Base-by-base conservation (phyloP, 2,329 filamentous ascomycete species). In the Paraphaeosphaeria minitans region DNA sequence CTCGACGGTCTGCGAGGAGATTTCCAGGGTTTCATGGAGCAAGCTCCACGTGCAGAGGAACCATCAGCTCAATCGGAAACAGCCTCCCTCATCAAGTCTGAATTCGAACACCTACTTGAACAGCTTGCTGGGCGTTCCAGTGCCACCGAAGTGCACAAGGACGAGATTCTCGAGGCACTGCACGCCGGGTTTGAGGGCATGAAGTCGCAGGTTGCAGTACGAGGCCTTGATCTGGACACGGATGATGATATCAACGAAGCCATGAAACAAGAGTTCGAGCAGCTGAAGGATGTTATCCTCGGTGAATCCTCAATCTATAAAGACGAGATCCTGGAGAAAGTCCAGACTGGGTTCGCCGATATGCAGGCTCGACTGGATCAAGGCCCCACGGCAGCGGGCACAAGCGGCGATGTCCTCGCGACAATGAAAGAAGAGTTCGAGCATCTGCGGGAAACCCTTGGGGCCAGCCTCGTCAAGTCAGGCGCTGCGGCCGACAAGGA, bases 211-310 rank as follows among this genome's bases (percentile, higher is more conserved):
- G 73, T 78, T n/a, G 71, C 70, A 24, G 65, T 71, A 14, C 74
- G 76, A 24, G 68, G 60, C n/a, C 61, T 77, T 5, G 71, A 76
- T 41, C 70, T 74, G 5, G 77, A 78, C 1, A 68, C 73, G 1
- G 76, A 72, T 50, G 79, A 82, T 16, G 81, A 82, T 42, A 77
- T 83, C 57, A 83, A 88, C 41, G 89, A 92, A 59, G 86, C 91
- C 52, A 88, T 96, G 75, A 90, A 90, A 72, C 87, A 87, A 42
- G 92, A 96, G 70, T 90, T 96, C 51, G 91, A 95, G 62, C 88
- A 92, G 55, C 84, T 97, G 8, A 88, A 92, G 27, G 89, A 93
- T 19, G 85, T 90, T 0, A 85, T 97, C 51, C 90, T 92, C 72
- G 78, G 83, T 50, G 82, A 84, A 49, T 78, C 81, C n/a, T 75